phyloP scores from a whole-genome alignment of 768 basidiomycete species.

The Lentinula lateritia region DNA sequence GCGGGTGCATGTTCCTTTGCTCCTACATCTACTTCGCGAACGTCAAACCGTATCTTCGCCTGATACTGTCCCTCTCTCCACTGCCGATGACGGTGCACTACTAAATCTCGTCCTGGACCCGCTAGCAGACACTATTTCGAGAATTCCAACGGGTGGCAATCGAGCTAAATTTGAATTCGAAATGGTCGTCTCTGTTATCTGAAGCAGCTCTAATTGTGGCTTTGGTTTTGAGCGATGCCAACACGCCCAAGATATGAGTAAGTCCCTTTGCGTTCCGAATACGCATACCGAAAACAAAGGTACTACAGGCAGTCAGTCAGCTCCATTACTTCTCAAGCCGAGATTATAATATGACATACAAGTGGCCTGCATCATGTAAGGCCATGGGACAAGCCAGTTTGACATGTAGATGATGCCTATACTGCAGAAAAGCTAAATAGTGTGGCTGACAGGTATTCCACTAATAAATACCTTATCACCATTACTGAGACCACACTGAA shows the following conservation, averaged over 20 bases:
- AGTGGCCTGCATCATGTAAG: slow-evolving; percentile 46
- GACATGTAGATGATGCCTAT: slow-evolving; percentile 33
- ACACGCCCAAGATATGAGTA: background rate
- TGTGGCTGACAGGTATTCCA: background rate
- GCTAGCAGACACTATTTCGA: background rate
- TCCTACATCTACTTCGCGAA: background rate
- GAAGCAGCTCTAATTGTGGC: background rate
- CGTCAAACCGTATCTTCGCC: background rate
- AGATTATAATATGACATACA: slow-evolving; percentile 25
- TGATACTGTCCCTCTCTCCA: background rate
- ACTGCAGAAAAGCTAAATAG: slow-evolving; percentile 14
- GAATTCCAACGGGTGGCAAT: background rate
- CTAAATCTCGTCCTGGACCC: background rate
- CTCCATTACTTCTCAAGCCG: background rate
- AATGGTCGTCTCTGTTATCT: background rate
- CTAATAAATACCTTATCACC: slow-evolving; percentile 32
- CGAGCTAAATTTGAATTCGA: background rate
- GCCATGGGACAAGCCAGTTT: slow-evolving; percentile 21
- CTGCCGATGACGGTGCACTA: background rate
- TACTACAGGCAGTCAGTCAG: slow-evolving; percentile 26
- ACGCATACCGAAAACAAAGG: slow-evolving; percentile 42
- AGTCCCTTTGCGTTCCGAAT: slow-evolving; percentile 38
- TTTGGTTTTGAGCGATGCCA: background rate
- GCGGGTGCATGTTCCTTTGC: background rate
- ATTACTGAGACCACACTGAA: slow-evolving; percentile 42